Base-by-base conservation (phyloP, 1,139 yeast genomes). In the Geotrichum histeridarum region DNA sequence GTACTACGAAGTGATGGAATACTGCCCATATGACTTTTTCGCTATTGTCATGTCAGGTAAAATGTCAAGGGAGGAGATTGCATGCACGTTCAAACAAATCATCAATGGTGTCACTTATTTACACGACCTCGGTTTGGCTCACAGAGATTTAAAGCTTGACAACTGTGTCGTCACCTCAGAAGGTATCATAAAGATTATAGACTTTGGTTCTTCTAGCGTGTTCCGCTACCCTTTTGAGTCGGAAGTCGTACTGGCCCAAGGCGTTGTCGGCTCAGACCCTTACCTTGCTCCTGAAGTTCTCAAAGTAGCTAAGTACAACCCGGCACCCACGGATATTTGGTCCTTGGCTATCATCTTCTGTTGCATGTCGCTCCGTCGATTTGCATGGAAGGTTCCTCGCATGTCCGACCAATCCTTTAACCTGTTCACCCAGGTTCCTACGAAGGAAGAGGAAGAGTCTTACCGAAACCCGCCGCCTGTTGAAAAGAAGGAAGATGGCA, bases 231-330 rank as follows among this genome's bases (percentile, higher is more conserved):
- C 98, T 0, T 87, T 86, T 69, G 94, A 90, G 64, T 82, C 81
- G 51, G 80, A 79, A 50, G 77, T 88, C 50, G 89, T 89, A 46
- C 79, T 81, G 63, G 91, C 96, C 50, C 93, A 86, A 61, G 99
- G 99, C 6, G 86, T 93, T 60, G 97, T 93, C 53, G 99, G 99
- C 7, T 88, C 96, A 8, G 99, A 94, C 71, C 99, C 99, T 4
- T 93, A 93, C 67, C 78, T 93, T 65, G 98, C 99, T 0, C 99
- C 99, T 0, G 99, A 93, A 70, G 97, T 91, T 15, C 77, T 94
- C 62, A 69, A 74, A 3, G 79, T 80, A 54, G 78, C 82, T 55
- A 80, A 84, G 36, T 93, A 91, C 67, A 95, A 91, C 67, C 97
- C 99, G 2, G 89, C 86, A 65, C 87, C 90, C 1, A 95, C 91